Evolutionary conservation across 345 rosid genomes (phyloP), one percentile per base, ranked within the genome.

Genomic region (Melaleuca alternifolia): DNA sequence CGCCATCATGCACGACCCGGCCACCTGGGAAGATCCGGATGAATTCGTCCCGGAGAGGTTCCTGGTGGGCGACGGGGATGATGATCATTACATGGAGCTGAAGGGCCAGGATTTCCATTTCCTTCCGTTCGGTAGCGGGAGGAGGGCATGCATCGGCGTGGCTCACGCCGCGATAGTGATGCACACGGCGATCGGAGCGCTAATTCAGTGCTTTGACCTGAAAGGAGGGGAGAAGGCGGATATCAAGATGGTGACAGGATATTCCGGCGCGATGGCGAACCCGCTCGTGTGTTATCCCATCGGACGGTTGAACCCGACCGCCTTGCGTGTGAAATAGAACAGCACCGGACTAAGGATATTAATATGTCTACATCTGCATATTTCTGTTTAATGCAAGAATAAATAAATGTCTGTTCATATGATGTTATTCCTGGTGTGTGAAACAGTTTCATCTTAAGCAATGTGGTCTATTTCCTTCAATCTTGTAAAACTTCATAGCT

Each of bases 191-290:
- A 83, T 92, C 59, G 94, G 90, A 7, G 89, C 88, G 8, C 84
- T 92, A 62, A 65, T 92, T 15, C 94, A 92, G 33, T 92, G 93
- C 86, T 92, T 92, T 79, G 94, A 92, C 21, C 89, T 91, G 65
- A 86, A 89, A 77, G 91, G 59, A 41, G 90, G 65, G 18, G 88
- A 88, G 11, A 86, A 85, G 79, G 83, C 87, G 65, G 89, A 88
- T 23, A 85, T 87, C 14, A 84, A 86, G 23, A 10, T 90, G 61
- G 90, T 86, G 24, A 88, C 86, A 1, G 93, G 92, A 41, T 91
- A 89, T 54, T 82, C 92, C 7, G 93, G 94, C 23, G 90, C 93
- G 5, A 89, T 85, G 86, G 91, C 90, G 7, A 57, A 85, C 44
- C 83, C 91, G 50, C 91, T 92, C 46, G 71, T 86, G 30, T 89